Evolutionary conservation across 352 stramenopile species (phyloP).

Genomic region (Achlya hypogyna): DNA sequence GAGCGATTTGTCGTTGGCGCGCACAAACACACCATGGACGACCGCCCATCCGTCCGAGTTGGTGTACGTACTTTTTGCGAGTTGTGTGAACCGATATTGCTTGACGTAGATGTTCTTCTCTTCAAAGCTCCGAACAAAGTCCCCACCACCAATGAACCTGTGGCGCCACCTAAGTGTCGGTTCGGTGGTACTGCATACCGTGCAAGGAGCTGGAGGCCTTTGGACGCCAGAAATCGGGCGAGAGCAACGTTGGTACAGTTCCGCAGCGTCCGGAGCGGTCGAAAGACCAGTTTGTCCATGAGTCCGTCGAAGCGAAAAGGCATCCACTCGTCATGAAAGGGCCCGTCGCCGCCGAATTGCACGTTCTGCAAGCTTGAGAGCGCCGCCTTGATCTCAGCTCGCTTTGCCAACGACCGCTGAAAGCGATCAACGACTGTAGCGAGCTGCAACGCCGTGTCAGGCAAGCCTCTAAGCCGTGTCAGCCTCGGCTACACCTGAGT

Average conservation of each 20-base stretch:
- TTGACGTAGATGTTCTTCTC: constrained; percentile 43
- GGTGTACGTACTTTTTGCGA: constrained; percentile 45
- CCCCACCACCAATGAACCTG: constrained; percentile 47
- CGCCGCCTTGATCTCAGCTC: constrained; percentile 43
- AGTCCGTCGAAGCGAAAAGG: constrained; percentile 45
- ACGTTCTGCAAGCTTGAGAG: constrained; percentile 38
- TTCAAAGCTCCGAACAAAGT: constrained; percentile 67
- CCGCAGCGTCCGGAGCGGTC: constrained; percentile 49
- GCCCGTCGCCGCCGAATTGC: constrained; percentile 35
- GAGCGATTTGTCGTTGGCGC: constrained; percentile 26
- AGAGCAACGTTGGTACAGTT: constrained; percentile 40
- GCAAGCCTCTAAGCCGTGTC: constrained; percentile 26
- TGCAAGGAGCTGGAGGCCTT: constrained; percentile 38
- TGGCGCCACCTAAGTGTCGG: background rate
- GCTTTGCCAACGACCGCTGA: constrained; percentile 37
- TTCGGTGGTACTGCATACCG: background rate
- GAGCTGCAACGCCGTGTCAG: constrained; percentile 49
- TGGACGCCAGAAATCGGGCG: constrained; percentile 41
- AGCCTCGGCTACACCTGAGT: background rate
- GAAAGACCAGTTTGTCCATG: constrained; percentile 52
- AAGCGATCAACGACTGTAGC: constrained; percentile 48
- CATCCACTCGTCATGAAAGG: constrained; percentile 32
- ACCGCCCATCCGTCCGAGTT: constrained; percentile 62
- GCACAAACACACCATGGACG: constrained; percentile 65
- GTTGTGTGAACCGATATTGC: constrained; percentile 47